Base-by-base conservation (phyloP, 768 basidiomycete genomes). In the Xerocomus spinulosus region DNA sequence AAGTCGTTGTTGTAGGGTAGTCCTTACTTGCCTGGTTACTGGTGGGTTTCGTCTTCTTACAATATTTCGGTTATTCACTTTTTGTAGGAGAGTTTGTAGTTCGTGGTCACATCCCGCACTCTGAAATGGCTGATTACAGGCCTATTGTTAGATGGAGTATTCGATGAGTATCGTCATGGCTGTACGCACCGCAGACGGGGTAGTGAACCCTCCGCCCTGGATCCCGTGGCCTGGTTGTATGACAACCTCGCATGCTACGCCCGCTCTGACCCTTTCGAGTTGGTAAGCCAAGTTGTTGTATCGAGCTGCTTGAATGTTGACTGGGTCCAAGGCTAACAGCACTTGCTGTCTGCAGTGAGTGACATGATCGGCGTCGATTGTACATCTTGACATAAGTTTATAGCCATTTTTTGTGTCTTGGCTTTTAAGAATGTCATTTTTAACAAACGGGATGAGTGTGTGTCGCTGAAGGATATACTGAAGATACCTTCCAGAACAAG, bases 181-280 rank as follows among this genome's bases (percentile, higher is more conserved):
- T 5, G 28, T 57, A 28, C 60, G 12, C 37, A 50, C 54, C 10
- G 21, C 49, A 13, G 28, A 42, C 14, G 33, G 33, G 6, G 21
- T 63, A 24, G 44, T 47, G 15, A 53, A 8, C 51, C 57, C 61
- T 49, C 61, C 61, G n/a, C 21, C 50, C n/a, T 49, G 52, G 42
- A 25, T 45, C 15, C 53, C 49, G 1, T 24, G 25, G 53, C 42
- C 35, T 1, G 60, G 60, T 2, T 61, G 60, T 23, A 49, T 52
- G 42, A 15, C 15, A 9, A 46, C 30, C 18, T 52, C 51, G 9
- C 30, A 6, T 17, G 6, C 21, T 25, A 57, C 58, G 15, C 57
- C 57, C n/a, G 17, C 33, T 8, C 46, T 59, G 24, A 57, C 58
- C 6, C 57, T 61, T 24, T 44, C 42, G n/a, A 53, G 58, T 20